Base-by-base conservation (phyloP, 1,284 basidiomycete species). In the Cryptococcus hybrid region DNA sequence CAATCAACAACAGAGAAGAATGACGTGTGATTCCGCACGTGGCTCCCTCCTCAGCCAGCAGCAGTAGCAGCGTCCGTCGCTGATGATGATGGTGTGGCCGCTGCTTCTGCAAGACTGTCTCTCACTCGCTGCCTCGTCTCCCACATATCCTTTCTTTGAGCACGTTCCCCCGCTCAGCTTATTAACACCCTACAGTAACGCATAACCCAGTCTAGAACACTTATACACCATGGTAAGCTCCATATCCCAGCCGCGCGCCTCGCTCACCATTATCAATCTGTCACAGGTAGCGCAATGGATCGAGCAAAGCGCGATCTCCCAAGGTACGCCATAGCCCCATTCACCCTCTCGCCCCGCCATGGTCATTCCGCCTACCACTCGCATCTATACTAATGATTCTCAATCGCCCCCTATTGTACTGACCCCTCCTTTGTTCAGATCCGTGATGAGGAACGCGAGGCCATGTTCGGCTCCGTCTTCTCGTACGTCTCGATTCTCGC, bases 381-480 rank as follows among this genome's bases (percentile, higher is more conserved):
- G 24, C 2, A 7, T 46, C 1, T 44, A 9, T 4, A n/a, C 43
- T 44, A 11, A 39, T 5, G n/a, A 1, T 11, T 48, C 55, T 30
- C 34, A 39, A 34, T 39, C n/a, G 46, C n/a, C 24, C 7, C 13
- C 7, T 42, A 8, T 12, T 30, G 24, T 35, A 35, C 46, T 47
- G 30, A 34, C 15, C 45, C 46, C 48, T 48, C 43, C 37, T 51
- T 50, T 39, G 39, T 42, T 11, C 47, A 76, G 84, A 85, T 94
- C 76, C 82, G 83, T 64, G 89, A 96, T 83, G 92, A 96, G 79
- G 88, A 95, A 66, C 84, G 84, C 54, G 93, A 96, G 80, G 88
- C 86, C 60, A 85, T 86, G 70, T 92, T 92, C 70, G 93, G 93
- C 58, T 86, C 89, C 65, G 93, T 97, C 44, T 96, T 86, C 66